These are phyloP conservation scores for Westerdykella aurantiaca DNA, from an alignment of 2,329 filamentous ascomycete species.

Conservation along the genomic window DNA sequence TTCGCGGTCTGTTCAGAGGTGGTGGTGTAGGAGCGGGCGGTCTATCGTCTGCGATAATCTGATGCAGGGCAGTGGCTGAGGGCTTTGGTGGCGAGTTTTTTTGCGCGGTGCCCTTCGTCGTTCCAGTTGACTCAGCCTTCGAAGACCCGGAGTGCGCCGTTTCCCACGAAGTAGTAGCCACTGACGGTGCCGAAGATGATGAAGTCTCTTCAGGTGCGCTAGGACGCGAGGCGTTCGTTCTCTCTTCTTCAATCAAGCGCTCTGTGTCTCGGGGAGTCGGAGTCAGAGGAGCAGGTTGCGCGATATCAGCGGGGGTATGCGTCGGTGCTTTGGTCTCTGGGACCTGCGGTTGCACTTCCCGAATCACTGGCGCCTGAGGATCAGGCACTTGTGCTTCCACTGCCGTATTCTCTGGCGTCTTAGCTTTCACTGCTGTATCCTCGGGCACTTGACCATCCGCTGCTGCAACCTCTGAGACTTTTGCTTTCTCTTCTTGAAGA, in stretches of 20 bases:
- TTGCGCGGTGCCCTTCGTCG: constrained; percentile 5
- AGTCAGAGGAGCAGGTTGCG: too few relatives aligned
- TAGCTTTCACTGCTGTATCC: background rate
- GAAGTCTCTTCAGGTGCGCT: background rate
- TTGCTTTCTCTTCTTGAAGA: constrained; percentile 1
- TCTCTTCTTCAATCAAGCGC: background rate
- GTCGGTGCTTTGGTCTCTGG: too few relatives aligned
- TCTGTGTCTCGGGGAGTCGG: too few relatives aligned
- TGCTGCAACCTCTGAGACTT: background rate
- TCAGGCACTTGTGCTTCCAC: too few relatives aligned
- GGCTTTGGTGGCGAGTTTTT: constrained; percentile 27
- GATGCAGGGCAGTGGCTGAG: constrained; percentile 9
- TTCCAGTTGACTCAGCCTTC: background rate
- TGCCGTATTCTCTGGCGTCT: background rate
- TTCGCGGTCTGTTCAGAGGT: constrained; percentile 24
- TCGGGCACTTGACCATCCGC: background rate
- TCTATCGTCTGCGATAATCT: constrained; percentile 24
- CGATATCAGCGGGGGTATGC: too few relatives aligned
- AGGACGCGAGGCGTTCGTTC: background rate
- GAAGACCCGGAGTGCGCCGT: background rate
- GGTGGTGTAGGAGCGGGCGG: constrained; percentile 31
- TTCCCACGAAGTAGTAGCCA: background rate
- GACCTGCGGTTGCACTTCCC: too few relatives aligned
- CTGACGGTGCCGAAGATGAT: background rate
- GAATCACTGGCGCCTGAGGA: too few relatives aligned